phyloP scores from a whole-genome alignment of 2,329 filamentous ascomycete species.

The Colletotrichum theobromicola region DNA sequence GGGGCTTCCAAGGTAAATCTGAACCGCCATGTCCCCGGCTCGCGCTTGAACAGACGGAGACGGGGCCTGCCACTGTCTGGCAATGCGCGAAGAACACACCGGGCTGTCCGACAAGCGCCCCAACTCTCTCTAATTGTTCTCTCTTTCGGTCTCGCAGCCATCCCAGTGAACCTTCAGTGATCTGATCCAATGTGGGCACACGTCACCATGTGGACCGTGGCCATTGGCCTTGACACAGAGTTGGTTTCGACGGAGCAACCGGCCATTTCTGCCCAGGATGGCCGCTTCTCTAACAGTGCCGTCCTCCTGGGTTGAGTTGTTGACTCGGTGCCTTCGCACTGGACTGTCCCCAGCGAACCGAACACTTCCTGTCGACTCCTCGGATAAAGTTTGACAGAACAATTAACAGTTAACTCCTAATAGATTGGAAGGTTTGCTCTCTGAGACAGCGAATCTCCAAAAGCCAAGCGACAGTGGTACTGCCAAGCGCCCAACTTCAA shows the following conservation, averaged over 20 bases:
- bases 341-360: not conserved
- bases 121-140: not conserved
- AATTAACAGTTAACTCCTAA: not conserved
- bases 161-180: conserved; percentile 12
- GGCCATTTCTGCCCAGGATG: not conserved
- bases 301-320: not conserved
- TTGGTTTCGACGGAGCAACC: conserved; percentile 13
- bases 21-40: not conserved
- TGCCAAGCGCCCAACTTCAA: not conserved
- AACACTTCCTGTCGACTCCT: not conserved
- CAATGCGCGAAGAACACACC: not conserved
- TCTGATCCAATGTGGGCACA: not conserved
- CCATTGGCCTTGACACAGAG: conserved; percentile 5
- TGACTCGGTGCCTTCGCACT: not conserved
- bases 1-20: not conserved
- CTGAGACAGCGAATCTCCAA: conserved; percentile 8
- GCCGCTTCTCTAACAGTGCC: not conserved
- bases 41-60: not conserved
- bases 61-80: not conserved
- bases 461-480: not conserved
- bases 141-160: not conserved
- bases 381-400: conserved; percentile 4
- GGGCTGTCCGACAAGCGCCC: not conserved
- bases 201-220: conserved; percentile 10
- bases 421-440: conserved; percentile 1